Evolutionary conservation across 768 basidiomycete genomes (phyloP).

Genomic region (Omphalotus guepiniiformis): DNA sequence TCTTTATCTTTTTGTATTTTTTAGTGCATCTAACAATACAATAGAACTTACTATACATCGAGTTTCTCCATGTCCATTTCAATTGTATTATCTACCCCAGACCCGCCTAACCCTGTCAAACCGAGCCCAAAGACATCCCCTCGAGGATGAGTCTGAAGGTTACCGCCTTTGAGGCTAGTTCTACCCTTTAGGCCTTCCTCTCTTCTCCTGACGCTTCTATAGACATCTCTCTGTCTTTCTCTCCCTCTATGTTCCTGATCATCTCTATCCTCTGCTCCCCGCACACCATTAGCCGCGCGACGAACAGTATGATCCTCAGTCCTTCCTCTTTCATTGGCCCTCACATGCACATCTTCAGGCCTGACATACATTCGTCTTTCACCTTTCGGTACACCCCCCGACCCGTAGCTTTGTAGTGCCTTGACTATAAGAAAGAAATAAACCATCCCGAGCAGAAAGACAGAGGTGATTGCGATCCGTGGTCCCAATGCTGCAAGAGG

Average conservation of each 20-base stretch:
- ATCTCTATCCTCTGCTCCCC: neutral
- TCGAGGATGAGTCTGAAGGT: too few relatives aligned
- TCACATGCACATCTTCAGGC: neutral
- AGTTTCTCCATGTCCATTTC: too few relatives aligned
- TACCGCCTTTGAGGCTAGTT: too few relatives aligned
- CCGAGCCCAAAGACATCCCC: too few relatives aligned
- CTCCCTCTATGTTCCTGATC: neutral
- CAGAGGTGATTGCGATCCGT: conserved; percentile 49
- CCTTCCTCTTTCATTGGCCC: too few relatives aligned
- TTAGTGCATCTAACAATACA: too few relatives aligned
- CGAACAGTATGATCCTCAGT: neutral
- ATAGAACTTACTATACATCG: too few relatives aligned
- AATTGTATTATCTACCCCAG: too few relatives aligned
- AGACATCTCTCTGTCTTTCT: neutral
- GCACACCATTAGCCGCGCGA: neutral
- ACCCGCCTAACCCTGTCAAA: too few relatives aligned
- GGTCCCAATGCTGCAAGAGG: conserved; percentile 40
- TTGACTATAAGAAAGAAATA: conserved; percentile 59
- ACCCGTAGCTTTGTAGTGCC: conserved; percentile 59
- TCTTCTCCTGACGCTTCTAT: neutral
- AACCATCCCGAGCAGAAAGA: conserved; percentile 55
- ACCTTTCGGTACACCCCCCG: neutral
- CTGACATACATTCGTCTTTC: neutral
- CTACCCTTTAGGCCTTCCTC: neutral
- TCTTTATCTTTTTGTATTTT: too few relatives aligned